Conservation (phyloP, 805 yeast species). For the Jamesozyma lodderae region DNA sequence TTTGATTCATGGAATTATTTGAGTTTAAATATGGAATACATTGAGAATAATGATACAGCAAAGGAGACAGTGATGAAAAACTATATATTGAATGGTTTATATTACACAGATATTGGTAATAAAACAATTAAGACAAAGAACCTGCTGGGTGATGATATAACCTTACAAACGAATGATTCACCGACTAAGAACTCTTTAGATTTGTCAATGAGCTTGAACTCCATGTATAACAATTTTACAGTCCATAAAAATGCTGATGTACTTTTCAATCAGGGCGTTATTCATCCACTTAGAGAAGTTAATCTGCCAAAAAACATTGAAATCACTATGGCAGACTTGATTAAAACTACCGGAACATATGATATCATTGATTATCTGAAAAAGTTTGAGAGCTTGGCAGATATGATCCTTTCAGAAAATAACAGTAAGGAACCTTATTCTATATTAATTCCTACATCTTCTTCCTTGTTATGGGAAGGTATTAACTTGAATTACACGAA, state of each 20-base stretch:
- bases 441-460: slow-evolving; percentile 60
- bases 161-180: slow-evolving; percentile 2
- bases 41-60: slow-evolving; percentile 43
- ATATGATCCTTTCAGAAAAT: slow-evolving; percentile 30
- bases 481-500: slow-evolving; percentile 36
- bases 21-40: slow-evolving; percentile 50
- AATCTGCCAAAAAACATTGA: slow-evolving; percentile 48
- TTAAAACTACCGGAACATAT: slow-evolving; percentile 43
- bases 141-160: slow-evolving; percentile 18
- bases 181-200: slow-evolving; percentile 4
- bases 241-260: slow-evolving; percentile 46
- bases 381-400: slow-evolving; percentile 34
- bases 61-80: slow-evolving; percentile 48
- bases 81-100: slow-evolving; percentile 49
- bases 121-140: slow-evolving; percentile 23
- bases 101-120: slow-evolving; percentile 55
- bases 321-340: slow-evolving; percentile 47
- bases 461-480: slow-evolving; percentile 45
- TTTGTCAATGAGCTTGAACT: slow-evolving; percentile 9
- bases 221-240: slow-evolving; percentile 17
- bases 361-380: slow-evolving; percentile 41
- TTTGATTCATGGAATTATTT: slow-evolving; percentile 60
- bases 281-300: slow-evolving; percentile 55
- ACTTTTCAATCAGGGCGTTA: slow-evolving; percentile 75
- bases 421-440: slow-evolving; percentile 42